Evolutionary conservation across 495 filamentous ascomycete species (phyloP).

Genomic region (Daldinia loculata): DNA sequence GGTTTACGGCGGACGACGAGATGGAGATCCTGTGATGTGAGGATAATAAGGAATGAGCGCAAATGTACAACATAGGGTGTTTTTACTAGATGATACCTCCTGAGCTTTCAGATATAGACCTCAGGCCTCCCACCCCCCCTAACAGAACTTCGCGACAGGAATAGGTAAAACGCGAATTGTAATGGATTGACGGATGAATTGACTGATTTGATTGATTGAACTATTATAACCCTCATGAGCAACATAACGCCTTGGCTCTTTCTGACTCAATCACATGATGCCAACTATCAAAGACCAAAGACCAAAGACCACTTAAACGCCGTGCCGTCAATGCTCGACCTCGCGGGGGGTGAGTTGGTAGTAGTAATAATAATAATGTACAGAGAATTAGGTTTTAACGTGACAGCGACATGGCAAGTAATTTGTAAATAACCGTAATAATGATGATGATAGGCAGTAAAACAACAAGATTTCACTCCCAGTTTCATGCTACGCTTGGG

Average conservation of each 20-base stretch:
- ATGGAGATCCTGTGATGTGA: constrained; percentile 53
- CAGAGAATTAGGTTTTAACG: constrained; percentile 14
- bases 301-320: constrained; percentile 43
- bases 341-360: constrained; percentile 2
- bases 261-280: constrained; percentile 35
- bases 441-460: background rate
- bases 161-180: constrained; percentile 17
- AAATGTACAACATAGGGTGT: constrained; percentile 42
- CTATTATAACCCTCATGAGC: constrained; percentile 17
- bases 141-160: constrained; percentile 2
- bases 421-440: constrained; percentile 4
- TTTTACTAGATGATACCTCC: constrained; percentile 46
- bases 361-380: constrained; percentile 13
- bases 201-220: constrained; percentile 15
- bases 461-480: background rate
- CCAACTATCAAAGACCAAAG: constrained; percentile 20
- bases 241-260: constrained; percentile 35
- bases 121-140: constrained; percentile 8
- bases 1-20: constrained; percentile 56
- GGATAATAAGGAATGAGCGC: constrained; percentile 13
- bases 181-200: constrained; percentile 13
- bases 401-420: background rate
- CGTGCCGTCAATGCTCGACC: constrained; percentile 42
- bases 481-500: constrained; percentile 23
- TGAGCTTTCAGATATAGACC: constrained; percentile 23